Percentiles rank a stretch among this genome's conserved stretches.
Conservation (phyloP, 768 basidiomycete genomes). For the Tremella yokohamensis region DNA sequence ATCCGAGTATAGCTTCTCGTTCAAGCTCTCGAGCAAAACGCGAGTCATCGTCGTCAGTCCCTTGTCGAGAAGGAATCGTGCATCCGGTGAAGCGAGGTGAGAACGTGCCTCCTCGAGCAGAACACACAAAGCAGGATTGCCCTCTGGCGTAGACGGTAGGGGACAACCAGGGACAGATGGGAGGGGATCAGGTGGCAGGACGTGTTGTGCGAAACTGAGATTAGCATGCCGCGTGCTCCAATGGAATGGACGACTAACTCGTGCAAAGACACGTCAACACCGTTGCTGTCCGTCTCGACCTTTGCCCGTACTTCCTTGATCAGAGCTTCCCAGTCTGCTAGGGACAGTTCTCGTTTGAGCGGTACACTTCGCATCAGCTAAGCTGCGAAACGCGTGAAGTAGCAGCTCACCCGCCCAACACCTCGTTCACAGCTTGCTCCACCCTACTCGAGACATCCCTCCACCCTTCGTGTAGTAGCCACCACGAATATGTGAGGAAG, state of each 20-base stretch:
- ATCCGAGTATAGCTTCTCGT: constrained; percentile 59
- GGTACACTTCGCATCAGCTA: constrained; percentile 62
- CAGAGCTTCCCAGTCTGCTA: constrained; percentile 65
- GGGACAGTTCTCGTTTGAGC: constrained; percentile 69
- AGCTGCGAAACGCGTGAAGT: background rate
- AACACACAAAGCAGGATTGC: constrained; percentile 58
- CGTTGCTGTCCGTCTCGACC: constrained; percentile 64
- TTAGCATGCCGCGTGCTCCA: background rate
- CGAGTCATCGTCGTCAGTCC: constrained; percentile 68
- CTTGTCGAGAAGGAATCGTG: constrained; percentile 66
- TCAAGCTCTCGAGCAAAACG: constrained; percentile 63
- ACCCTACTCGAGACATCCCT: constrained; percentile 74
- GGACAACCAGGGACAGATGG: constrained; percentile 23
- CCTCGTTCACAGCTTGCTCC: constrained; percentile 69
- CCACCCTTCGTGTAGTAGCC: constrained; percentile 90
- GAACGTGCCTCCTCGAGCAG: constrained; percentile 68
- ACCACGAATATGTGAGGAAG: constrained; percentile 86
- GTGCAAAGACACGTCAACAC: constrained; percentile 55
- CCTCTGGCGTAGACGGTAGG: constrained; percentile 47
- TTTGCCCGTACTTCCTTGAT: constrained; percentile 69
- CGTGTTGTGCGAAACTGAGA: constrained; percentile 51
- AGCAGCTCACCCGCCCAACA: constrained; percentile 70
- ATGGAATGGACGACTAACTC: constrained; percentile 27
- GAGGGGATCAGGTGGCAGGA: constrained; percentile 53
- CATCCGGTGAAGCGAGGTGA: constrained; percentile 66